A percentile compares a stretch with the other conserved stretches of the same genome.
Conservation (phyloP, 2,329 filamentous ascomycete genomes). For the Coccinonectria pachysandricola region DNA sequence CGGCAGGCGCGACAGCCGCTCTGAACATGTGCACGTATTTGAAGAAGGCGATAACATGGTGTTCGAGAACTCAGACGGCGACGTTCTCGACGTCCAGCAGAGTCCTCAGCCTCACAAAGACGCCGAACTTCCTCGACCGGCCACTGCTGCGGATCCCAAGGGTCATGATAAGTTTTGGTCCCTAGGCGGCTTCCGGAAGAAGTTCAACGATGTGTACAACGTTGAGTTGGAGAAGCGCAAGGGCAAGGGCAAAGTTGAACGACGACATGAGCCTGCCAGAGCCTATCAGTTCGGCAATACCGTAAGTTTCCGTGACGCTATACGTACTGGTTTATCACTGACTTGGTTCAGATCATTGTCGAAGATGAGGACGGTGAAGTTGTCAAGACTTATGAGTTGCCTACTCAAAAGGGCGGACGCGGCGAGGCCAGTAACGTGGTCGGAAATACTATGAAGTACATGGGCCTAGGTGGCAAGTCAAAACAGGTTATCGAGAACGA, state of each 20-base stretch:
- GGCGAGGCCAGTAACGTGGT: conserved; percentile 29
- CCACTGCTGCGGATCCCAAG: conserved; percentile 8
- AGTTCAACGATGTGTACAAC: conserved; percentile 41
- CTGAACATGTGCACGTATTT: conserved; percentile 52
- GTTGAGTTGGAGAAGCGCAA: conserved; percentile 55
- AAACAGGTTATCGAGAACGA: conserved; percentile 30
- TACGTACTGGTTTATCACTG: conserved; percentile 13
- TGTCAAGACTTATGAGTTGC: conserved; percentile 72
- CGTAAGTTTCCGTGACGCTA: too few species aligned
- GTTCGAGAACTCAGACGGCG: conserved; percentile 78
- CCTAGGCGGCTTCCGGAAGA: conserved; percentile 35
- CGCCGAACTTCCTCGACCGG: conserved; percentile 10
- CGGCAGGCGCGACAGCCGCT: conserved; percentile 14
- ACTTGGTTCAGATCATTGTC: conserved; percentile 59
- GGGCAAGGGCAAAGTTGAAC: conserved; percentile 48
- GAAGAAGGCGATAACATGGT: conserved; percentile 72
- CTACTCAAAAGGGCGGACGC: conserved; percentile 34
- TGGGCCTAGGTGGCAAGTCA: conserved; percentile 38
- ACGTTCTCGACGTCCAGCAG: conserved; percentile 60
- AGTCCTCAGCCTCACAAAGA: conserved; percentile 6
- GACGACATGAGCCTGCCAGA: conserved; percentile 60
- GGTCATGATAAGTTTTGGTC: conserved; percentile 22
- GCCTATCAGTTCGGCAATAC: conserved; percentile 81
- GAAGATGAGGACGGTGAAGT: conserved; percentile 83
- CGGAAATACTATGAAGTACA: conserved; percentile 40